A percentile compares a stretch with the other conserved stretches of the same genome.
Conservation (phyloP, 306 rosid species). For the Trifolium repens region DNA sequence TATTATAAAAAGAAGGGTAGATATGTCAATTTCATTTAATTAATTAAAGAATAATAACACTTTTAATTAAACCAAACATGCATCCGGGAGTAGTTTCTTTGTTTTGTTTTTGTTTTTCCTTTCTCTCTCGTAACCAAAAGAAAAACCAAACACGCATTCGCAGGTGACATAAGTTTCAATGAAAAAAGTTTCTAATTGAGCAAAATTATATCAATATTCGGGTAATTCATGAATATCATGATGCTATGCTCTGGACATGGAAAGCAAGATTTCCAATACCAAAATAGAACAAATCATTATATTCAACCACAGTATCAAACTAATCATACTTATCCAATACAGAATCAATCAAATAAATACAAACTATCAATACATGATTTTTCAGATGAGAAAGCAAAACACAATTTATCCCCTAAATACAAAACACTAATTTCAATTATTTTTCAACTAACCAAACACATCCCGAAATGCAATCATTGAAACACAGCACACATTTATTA, state of each 20-base stretch:
- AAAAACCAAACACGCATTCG: too few relatives aligned
- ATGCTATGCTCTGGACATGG: conserved; percentile 31
- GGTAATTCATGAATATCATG: conserved; percentile 52
- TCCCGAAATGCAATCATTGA: conserved; percentile 30
- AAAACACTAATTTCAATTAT: conserved; percentile 35
- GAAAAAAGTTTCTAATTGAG: conserved; percentile 37
- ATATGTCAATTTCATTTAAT: too few relatives aligned
- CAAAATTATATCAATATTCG: neutral
- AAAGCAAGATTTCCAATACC: conserved; percentile 44
- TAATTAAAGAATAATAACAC: too few relatives aligned
- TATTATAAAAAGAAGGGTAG: too few relatives aligned
- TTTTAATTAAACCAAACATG: too few relatives aligned
- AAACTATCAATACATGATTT: neutral
- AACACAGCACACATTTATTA: conserved; percentile 42
- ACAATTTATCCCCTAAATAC: conserved; percentile 11
- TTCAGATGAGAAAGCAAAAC: neutral
- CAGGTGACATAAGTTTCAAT: conserved; percentile 1
- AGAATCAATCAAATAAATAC: conserved; percentile 42
- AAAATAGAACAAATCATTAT: conserved; percentile 25
- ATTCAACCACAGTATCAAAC: conserved; percentile 35
- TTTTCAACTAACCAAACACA: conserved; percentile 43
- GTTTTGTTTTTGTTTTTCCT: too few relatives aligned
- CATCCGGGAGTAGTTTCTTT: too few relatives aligned
- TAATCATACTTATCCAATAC: conserved; percentile 16
- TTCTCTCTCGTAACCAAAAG: too few relatives aligned